Evolutionary conservation across 768 basidiomycete species (phyloP), one percentile per base, ranked within the genome.

Genomic region (Kwoniella dejecticola): DNA sequence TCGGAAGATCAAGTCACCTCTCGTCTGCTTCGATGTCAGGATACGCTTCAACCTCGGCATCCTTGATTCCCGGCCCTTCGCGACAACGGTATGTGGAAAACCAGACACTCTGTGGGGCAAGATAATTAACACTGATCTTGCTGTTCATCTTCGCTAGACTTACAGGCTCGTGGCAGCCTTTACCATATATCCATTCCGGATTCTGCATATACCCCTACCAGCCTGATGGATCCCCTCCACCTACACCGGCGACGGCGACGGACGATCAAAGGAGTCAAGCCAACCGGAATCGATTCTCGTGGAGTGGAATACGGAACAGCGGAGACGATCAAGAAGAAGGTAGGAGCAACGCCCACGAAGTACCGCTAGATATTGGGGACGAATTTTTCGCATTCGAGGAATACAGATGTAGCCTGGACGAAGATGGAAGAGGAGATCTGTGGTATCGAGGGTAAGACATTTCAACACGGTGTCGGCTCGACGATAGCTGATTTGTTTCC

Each of bases 381-480:
- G 94, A 97, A 76, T 87, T 98, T 31, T 97, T 97, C 80, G 92
- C 93, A 17, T 97, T 97, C 72, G 95, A 98, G 81, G 88, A 88
- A 75, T 94, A 92, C 77, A 87, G 83, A 21, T 70, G 70, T 0
- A 87, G 88, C 11, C 82, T 82, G 52, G 83, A 81, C 59, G 89
- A 88, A 72, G 89, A 90, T 38, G 65, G 64, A 15, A 66, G 69
- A 54, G 85, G 85, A 12, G 89, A 89, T 19, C 79, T 86, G 15
- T 98, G 95, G 95, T 97, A 91, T 79, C 83, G 95, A 81, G 95
- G 95, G 89, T 96, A 77, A 26, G 2, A 19, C 29, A 11, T 67
- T 60, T 8, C 19, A 27, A 17, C 29, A 17, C n/a, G 57, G 50
- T 53, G 66, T 19, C 17, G 33, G 24, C 12, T 30, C 24, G n/a